Evolutionary conservation across 2,329 filamentous ascomycete species (phyloP).

Genomic region (Fusarium transvaalense): DNA sequence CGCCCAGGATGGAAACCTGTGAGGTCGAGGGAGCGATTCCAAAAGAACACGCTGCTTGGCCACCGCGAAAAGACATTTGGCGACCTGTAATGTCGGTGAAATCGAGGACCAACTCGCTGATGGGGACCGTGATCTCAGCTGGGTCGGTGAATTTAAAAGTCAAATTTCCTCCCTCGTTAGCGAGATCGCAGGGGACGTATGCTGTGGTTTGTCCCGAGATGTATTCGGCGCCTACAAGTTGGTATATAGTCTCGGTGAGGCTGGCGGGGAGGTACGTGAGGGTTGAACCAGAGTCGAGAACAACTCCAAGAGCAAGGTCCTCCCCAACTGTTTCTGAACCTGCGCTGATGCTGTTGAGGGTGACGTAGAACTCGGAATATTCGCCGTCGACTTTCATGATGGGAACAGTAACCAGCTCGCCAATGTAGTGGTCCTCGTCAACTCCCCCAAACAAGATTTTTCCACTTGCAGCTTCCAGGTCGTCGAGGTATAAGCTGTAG

Average conservation of each 20-base stretch:
- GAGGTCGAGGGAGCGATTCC: slow-evolving; percentile 71
- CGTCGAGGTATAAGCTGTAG: slow-evolving; percentile 82
- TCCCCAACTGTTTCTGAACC: slow-evolving; percentile 58
- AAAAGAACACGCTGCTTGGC: slow-evolving; percentile 72
- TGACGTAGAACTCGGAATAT: slow-evolving; percentile 76
- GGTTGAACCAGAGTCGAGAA: slow-evolving; percentile 78
- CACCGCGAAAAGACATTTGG: slow-evolving; percentile 65
- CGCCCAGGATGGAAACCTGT: slow-evolving; percentile 74
- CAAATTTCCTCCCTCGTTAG: slow-evolving; percentile 56
- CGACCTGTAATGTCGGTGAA: slow-evolving; percentile 61
- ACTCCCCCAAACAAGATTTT: slow-evolving; percentile 82
- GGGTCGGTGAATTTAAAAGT: slow-evolving; percentile 67
- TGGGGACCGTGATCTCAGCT: slow-evolving; percentile 64
- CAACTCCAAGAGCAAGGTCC: slow-evolving; percentile 69
- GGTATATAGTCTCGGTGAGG: slow-evolving; percentile 67
- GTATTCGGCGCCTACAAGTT: slow-evolving; percentile 70
- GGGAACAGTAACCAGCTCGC: slow-evolving; percentile 74
- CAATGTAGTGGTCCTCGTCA: slow-evolving; percentile 73
- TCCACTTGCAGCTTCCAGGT: slow-evolving; percentile 73
- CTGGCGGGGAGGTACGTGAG: slow-evolving; percentile 74
- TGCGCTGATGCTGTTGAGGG: slow-evolving; percentile 70
- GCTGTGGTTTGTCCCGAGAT: slow-evolving; percentile 65
- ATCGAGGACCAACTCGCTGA: slow-evolving; percentile 71
- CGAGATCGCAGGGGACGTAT: slow-evolving; percentile 71
- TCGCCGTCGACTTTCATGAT: slow-evolving; percentile 66